These are phyloP conservation scores for Solanum pimpinellifolium DNA, from an alignment of 257 asterid genomes.

Conservation along the genomic window DNA sequence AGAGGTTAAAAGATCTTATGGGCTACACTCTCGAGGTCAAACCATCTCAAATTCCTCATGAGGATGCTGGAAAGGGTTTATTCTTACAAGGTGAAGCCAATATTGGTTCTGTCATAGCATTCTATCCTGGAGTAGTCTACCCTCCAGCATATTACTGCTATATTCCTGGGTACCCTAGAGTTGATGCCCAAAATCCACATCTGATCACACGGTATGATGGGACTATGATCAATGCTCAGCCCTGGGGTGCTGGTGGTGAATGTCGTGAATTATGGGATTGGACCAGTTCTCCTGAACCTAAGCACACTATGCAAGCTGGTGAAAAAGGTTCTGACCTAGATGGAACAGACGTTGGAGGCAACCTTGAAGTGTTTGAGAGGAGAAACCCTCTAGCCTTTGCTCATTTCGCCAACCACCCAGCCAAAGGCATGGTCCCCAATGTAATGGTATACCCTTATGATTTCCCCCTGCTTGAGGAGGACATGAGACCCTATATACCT, in stretches of 20 bases:
- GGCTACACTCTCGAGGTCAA: slow-evolving; percentile 74
- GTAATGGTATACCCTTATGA: slow-evolving; percentile 86
- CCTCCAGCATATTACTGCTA: slow-evolving; percentile 72
- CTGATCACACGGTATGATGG: slow-evolving; percentile 88
- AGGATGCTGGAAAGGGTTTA: slow-evolving; percentile 83
- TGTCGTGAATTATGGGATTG: slow-evolving; percentile 63
- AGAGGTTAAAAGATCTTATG: slow-evolving; percentile 43
- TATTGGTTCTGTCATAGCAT: slow-evolving; percentile 65
- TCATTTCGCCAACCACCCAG: slow-evolving; percentile 86
- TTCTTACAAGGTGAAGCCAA: slow-evolving; percentile 76
- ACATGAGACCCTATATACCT: slow-evolving; percentile 70
- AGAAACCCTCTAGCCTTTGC: slow-evolving; percentile 88
- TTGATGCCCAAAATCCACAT: slow-evolving; percentile 66
- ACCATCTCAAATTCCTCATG: slow-evolving; percentile 68
- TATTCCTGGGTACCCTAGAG: slow-evolving; percentile 86
- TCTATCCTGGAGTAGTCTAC: slow-evolving; percentile 81
- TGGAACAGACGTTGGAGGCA: slow-evolving; percentile 19
- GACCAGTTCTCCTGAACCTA: slow-evolving; percentile 7
- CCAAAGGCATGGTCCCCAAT: slow-evolving; percentile 50
- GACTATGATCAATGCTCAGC: slow-evolving; percentile 75
- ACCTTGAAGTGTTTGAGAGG: slow-evolving; percentile 53
- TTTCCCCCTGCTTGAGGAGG: slow-evolving; percentile 52
- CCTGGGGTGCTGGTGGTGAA: slow-evolving; percentile 92
- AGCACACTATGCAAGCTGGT: slow-evolving; percentile 11
- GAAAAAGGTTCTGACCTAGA: slow-evolving; percentile 50